phyloP scores from a whole-genome alignment of 2,329 filamentous ascomycete genomes.

The Aspergillus proliferans region DNA sequence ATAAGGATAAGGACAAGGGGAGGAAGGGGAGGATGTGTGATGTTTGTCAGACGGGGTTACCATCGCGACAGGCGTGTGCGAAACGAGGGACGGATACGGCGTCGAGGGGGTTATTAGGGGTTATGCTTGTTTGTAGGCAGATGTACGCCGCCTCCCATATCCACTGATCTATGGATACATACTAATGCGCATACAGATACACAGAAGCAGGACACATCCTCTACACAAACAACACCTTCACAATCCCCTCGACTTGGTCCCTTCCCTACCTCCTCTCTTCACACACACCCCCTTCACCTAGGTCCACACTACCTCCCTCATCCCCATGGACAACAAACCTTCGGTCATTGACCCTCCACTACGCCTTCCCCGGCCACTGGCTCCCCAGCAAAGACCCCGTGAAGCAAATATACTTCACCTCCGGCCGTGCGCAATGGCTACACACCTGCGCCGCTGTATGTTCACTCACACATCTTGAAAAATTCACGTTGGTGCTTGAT shows the following conservation, averaged over 20 bases:
- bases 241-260: constrained; percentile 37
- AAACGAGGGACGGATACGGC: constrained; percentile 1
- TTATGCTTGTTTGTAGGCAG: constrained; percentile 30
- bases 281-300: constrained; percentile 1
- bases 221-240: constrained; percentile 30
- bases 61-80: constrained; percentile 13
- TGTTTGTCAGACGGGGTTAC: constrained; percentile 26
- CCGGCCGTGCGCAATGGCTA: constrained; percentile 31
- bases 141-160: constrained; percentile 18
- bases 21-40: constrained; percentile 16
- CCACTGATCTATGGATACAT: not conserved
- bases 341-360: constrained; percentile 30
- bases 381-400: constrained; percentile 36
- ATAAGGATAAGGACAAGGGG: not conserved
- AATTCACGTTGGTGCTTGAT: constrained; percentile 26
- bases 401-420: constrained; percentile 32
- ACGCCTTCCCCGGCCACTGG: constrained; percentile 36
- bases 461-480: constrained; percentile 18
- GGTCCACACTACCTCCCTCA: not conserved
- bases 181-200: constrained; percentile 20
- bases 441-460: constrained; percentile 28
- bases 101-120: constrained; percentile 16
- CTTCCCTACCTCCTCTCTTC: constrained; percentile 32
- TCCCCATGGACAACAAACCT: constrained; percentile 21
- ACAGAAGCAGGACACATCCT: constrained; percentile 30